Evolutionary conservation across 2,329 filamentous ascomycete genomes (phyloP).

Genomic region (Hymenoscyphus occultus): DNA sequence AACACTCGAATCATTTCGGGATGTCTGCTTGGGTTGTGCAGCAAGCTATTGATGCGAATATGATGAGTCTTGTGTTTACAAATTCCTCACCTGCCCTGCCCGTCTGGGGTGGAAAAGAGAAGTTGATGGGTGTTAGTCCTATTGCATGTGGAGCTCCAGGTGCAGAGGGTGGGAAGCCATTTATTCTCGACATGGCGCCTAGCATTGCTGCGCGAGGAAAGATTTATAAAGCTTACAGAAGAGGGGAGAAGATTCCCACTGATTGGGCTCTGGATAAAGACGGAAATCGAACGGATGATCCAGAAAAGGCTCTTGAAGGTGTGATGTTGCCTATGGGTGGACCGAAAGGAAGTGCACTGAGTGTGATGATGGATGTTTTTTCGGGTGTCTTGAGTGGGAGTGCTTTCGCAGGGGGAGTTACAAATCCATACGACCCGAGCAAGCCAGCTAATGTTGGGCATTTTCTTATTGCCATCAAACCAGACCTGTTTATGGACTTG

Average conservation of each 20-base stretch:
- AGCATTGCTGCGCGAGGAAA: constrained; percentile 68
- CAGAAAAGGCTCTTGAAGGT: constrained; percentile 65
- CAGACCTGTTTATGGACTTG: constrained; percentile 69
- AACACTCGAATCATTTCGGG: constrained; percentile 78
- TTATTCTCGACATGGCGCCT: constrained; percentile 75
- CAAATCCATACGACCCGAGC: constrained; percentile 70
- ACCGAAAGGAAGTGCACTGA: constrained; percentile 72
- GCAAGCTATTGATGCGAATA: constrained; percentile 67
- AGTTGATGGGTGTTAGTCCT: constrained; percentile 36
- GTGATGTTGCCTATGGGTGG: constrained; percentile 87
- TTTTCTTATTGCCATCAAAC: constrained; percentile 69
- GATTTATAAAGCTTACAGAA: constrained; percentile 65
- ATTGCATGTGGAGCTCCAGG: constrained; percentile 66
- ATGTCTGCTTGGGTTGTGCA: constrained; percentile 81
- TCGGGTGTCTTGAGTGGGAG: constrained; percentile 74
- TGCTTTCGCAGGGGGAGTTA: constrained; percentile 75
- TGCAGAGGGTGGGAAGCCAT: constrained; percentile 52
- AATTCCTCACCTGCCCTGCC: constrained; percentile 37
- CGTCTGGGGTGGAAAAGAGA: constrained; percentile 36
- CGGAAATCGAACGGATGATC: constrained; percentile 68
- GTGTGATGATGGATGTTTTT: constrained; percentile 89
- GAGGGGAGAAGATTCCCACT: constrained; percentile 65
- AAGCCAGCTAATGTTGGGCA: constrained; percentile 70
- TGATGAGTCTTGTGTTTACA: constrained; percentile 52
- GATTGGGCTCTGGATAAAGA: constrained; percentile 75